Conservation (phyloP, 306 rosid species). For the Quercus cerris region DNA sequence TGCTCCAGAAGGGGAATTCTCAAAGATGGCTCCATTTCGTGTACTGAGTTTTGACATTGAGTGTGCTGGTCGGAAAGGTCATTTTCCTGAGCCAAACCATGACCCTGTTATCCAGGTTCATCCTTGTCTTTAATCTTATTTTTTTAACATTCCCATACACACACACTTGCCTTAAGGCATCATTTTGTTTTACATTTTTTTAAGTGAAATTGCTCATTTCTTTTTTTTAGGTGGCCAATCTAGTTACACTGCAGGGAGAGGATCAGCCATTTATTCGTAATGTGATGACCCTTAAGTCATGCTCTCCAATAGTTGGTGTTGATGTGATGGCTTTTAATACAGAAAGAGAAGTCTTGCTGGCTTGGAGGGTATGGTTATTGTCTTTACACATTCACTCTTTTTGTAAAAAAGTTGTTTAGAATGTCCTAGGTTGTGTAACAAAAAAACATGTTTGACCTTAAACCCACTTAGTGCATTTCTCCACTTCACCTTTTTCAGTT, state of each 20-base stretch:
- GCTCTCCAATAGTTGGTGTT: conserved; percentile 92
- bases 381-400: conserved; percentile 9
- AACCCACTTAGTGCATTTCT: neutral
- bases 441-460: neutral
- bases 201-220: conserved; percentile 25
- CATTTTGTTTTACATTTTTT: conserved; percentile 9
- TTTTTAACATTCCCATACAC: neutral
- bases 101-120: conserved; percentile 98
- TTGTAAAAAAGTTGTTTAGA: neutral
- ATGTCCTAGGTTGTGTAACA: neutral
- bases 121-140: neutral
- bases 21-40: conserved; percentile 99
- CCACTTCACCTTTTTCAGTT: too few species aligned
- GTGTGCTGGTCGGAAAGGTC: conserved; percentile 99
- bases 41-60: conserved; percentile 96
- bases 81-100: conserved; percentile 91
- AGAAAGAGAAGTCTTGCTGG: conserved; percentile 83
- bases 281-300: conserved; percentile 92
- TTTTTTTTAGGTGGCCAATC: conserved; percentile 72
- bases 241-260: conserved; percentile 92
- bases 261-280: conserved; percentile 73
- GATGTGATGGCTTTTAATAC: conserved; percentile 90
- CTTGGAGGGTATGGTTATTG: conserved; percentile 84
- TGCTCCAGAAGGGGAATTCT: conserved; percentile 89
- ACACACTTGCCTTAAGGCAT: neutral